These are phyloP conservation scores for Ceraceosorus guamensis DNA, from an alignment of 1,284 basidiomycete species.

Conservation along the genomic window DNA sequence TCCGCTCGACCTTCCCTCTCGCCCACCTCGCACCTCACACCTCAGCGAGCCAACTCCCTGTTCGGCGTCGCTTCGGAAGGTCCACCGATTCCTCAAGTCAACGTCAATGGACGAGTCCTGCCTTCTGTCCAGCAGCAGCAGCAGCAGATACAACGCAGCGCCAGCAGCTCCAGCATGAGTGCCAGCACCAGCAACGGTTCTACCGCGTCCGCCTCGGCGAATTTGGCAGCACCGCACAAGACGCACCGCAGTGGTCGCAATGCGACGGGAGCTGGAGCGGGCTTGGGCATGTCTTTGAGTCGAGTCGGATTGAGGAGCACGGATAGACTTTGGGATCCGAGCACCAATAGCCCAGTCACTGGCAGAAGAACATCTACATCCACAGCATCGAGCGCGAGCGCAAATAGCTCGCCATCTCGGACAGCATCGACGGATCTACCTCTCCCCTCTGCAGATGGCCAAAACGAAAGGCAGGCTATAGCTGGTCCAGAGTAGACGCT, in stretches of 20 bases:
- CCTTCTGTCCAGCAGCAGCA: background rate
- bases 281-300: slow-evolving; percentile 7
- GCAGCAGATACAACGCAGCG: background rate
- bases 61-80: background rate
- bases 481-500: too few relatives aligned
- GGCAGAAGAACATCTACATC: too few relatives aligned
- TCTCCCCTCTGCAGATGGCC: too few relatives aligned
- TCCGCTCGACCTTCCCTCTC: background rate
- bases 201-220: background rate
- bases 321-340: slow-evolving; percentile 1
- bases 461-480: too few relatives aligned
- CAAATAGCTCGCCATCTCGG: too few relatives aligned
- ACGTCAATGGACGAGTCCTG: slow-evolving; percentile 7
- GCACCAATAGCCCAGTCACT: too few relatives aligned
- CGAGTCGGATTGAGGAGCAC: slow-evolving; percentile 5
- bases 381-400: too few relatives aligned
- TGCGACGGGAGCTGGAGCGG: background rate
- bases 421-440: too few relatives aligned
- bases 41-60: slow-evolving; percentile 1
- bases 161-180: slow-evolving; percentile 3
- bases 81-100: slow-evolving; percentile 2
- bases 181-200: background rate
- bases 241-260: too few relatives aligned
- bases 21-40: background rate
- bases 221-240: too few relatives aligned